A percentile compares a stretch with the other conserved stretches of the same genome.
These are phyloP conservation scores for Tothia fuscella DNA, from an alignment of 2,329 filamentous ascomycete genomes.

Conservation along the genomic window DNA sequence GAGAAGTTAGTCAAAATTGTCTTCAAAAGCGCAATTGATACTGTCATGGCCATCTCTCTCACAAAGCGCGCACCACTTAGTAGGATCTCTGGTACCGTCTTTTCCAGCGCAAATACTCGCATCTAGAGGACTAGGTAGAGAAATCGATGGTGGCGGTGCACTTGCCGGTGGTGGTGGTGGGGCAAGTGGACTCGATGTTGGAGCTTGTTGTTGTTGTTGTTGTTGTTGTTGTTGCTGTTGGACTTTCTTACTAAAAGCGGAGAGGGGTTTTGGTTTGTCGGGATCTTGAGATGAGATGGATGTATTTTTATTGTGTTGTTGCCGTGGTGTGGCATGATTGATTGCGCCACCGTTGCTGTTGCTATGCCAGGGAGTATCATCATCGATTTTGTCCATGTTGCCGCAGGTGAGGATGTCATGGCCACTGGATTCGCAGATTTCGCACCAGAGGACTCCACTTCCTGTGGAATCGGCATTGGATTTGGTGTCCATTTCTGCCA, in stretches of 20 bases:
- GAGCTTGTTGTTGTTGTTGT: no score
- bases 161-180: conserved; percentile 10
- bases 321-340: no score
- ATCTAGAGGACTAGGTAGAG: conserved; percentile 24
- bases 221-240: background rate
- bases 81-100: conserved; percentile 44
- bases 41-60: conserved; percentile 95
- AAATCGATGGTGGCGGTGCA: conserved; percentile 13
- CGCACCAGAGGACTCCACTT: conserved; percentile 67
- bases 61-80: conserved; percentile 95
- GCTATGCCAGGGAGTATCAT: conserved; percentile 2
- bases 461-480: conserved; percentile 39
- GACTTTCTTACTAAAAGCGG: conserved; percentile 8
- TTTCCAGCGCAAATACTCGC: conserved; percentile 17
- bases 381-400: conserved; percentile 48
- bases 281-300: conserved; percentile 10
- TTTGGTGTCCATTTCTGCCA: conserved; percentile 55
- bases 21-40: conserved; percentile 87
- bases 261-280: conserved; percentile 10
- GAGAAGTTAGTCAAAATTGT: conserved; percentile 39
- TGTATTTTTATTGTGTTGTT: background rate
- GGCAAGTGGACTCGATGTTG: background rate
- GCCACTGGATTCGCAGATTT: conserved; percentile 84
- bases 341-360: background rate
- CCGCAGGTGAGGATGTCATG: conserved; percentile 93